phyloP scores from a whole-genome alignment of 1,284 basidiomycete genomes.

The Gastroboletus turbinatus region DNA sequence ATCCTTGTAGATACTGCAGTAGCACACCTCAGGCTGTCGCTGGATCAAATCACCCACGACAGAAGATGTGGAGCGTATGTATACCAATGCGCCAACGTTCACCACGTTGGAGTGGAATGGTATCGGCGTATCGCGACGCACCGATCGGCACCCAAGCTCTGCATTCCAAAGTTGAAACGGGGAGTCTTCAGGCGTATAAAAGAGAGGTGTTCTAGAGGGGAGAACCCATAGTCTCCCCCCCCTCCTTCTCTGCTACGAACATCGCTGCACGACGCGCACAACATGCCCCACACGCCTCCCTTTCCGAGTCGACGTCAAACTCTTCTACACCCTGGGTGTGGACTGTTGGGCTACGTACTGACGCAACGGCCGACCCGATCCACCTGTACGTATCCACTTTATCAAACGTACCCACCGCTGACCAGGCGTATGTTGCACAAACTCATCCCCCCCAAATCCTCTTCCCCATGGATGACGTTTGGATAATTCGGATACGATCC shows the following conservation, averaged over 20 bases:
- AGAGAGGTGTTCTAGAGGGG: not conserved
- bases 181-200: not conserved
- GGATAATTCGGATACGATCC: too few relatives aligned
- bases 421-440: not conserved
- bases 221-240: not conserved
- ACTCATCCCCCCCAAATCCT: too few relatives aligned
- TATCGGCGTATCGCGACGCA: too few relatives aligned
- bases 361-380: too few relatives aligned
- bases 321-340: not conserved
- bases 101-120: too few relatives aligned
- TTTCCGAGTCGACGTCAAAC: not conserved
- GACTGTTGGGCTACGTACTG: constrained; percentile 6
- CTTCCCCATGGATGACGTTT: too few relatives aligned
- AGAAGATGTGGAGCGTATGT: not conserved
- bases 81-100: too few relatives aligned
- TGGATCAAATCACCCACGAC: not conserved
- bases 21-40: not conserved
- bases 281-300: not conserved
- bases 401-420: too few relatives aligned
- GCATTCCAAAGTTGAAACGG: not conserved
- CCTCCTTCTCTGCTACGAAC: too few relatives aligned
- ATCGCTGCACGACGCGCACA: not conserved
- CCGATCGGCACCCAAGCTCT: not conserved
- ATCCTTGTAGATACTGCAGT: not conserved
- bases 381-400: too few relatives aligned